These are phyloP conservation scores for Casuarina glauca DNA, from an alignment of 306 rosid genomes.

Conservation along the genomic window DNA sequence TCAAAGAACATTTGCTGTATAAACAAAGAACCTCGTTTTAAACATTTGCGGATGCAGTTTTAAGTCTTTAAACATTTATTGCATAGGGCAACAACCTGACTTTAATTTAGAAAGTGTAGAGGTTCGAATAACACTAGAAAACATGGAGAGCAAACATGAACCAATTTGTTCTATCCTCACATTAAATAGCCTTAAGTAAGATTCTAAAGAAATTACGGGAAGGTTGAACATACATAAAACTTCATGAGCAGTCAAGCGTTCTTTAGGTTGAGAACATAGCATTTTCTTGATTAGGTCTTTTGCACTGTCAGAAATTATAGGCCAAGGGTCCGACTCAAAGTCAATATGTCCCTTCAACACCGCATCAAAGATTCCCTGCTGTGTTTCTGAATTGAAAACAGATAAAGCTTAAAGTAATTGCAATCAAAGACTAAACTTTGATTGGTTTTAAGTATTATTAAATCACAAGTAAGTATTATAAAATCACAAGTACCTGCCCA, in stretches of 20 bases:
- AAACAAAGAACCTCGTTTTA: neutral
- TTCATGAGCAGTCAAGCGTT: constrained; percentile 88
- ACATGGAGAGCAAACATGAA: neutral
- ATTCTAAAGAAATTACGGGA: constrained; percentile 25
- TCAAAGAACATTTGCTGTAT: constrained; percentile 9
- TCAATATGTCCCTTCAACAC: constrained; percentile 93
- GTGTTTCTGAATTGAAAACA: constrained; percentile 77
- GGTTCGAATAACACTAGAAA: constrained; percentile 8
- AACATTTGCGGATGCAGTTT: neutral
- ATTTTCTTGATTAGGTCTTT: constrained; percentile 84
- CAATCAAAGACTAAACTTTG: constrained; percentile 22
- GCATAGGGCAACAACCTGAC: constrained; percentile 24
- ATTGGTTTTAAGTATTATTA: neutral
- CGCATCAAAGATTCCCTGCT: constrained; percentile 94
- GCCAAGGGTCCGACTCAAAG: constrained; percentile 96
- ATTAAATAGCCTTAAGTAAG: neutral
- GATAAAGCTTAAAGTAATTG: constrained; percentile 32
- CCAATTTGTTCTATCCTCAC: no score
- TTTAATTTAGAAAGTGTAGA: constrained; percentile 1
- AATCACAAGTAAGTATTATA: constrained; percentile 26
- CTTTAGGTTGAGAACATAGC: constrained; percentile 77
- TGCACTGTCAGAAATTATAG: constrained; percentile 77
- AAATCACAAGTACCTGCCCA: constrained; percentile 73
- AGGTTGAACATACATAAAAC: constrained; percentile 70
- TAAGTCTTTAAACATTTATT: constrained; percentile 21